phyloP scores from a whole-genome alignment of 495 filamentous ascomycete species.

The Penicillium malachiteum region DNA sequence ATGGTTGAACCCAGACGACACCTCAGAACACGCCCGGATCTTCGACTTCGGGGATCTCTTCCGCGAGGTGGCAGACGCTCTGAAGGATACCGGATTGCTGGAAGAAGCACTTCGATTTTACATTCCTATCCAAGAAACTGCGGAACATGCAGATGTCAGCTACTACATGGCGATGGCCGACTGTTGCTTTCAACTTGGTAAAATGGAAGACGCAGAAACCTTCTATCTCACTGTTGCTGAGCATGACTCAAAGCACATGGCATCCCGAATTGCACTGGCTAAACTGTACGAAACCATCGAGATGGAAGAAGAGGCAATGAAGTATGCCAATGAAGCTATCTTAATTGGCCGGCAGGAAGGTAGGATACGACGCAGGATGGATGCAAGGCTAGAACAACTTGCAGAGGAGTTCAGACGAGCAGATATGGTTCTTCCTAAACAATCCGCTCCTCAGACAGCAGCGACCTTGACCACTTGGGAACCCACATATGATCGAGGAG shows the following conservation, averaged over 20 bases:
- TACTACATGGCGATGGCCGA: slow-evolving; percentile 70
- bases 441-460: slow-evolving; percentile 30
- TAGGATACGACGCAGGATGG: slow-evolving; percentile 35
- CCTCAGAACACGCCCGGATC: slow-evolving; percentile 47
- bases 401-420: slow-evolving; percentile 38
- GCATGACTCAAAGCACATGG: slow-evolving; percentile 63
- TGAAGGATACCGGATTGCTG: slow-evolving; percentile 56
- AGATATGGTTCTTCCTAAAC: slow-evolving; percentile 20
- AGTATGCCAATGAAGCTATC: slow-evolving; percentile 71
- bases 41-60: slow-evolving; percentile 73
- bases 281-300: slow-evolving; percentile 74
- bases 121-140: slow-evolving; percentile 59
- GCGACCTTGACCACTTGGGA: slow-evolving; percentile 17
- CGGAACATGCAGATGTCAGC: slow-evolving; percentile 57
- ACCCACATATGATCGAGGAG: slow-evolving; percentile 13
- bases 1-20: slow-evolving; percentile 61
- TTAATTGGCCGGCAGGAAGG: slow-evolving; percentile 51
- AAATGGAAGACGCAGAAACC: slow-evolving; percentile 66
- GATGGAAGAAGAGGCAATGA: slow-evolving; percentile 68
- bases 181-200: slow-evolving; percentile 64
- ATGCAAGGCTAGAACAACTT: slow-evolving; percentile 44
- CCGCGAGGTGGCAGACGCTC: slow-evolving; percentile 64
- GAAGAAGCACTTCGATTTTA: slow-evolving; percentile 74
- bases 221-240: slow-evolving; percentile 71
- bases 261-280: slow-evolving; percentile 72